phyloP scores from a whole-genome alignment of 768 basidiomycete genomes.

The Austroboletus festivus region DNA sequence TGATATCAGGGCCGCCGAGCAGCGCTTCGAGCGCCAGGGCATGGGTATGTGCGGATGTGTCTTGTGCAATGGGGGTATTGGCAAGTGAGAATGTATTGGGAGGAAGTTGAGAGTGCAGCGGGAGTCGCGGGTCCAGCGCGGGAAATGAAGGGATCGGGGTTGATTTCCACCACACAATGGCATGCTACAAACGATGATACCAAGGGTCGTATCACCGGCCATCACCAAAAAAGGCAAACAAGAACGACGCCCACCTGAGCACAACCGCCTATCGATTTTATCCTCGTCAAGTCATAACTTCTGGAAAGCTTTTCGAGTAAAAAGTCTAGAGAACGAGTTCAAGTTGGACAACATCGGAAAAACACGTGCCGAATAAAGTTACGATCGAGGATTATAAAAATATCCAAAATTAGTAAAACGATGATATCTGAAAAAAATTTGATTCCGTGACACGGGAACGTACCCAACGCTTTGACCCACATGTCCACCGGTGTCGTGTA shows the following conservation, averaged over 20 bases:
- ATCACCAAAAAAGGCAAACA: not conserved
- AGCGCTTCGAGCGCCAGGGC: conserved; percentile 71
- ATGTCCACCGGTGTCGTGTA: conserved; percentile 87
- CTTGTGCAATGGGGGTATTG: conserved; percentile 73
- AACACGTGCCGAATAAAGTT: conserved; percentile 29
- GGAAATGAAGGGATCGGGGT: conserved; percentile 71
- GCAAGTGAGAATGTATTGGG: conserved; percentile 66
- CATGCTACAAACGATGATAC: conserved; percentile 41
- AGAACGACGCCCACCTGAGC: conserved; percentile 55
- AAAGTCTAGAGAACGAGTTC: conserved; percentile 46
- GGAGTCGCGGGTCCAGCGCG: conserved; percentile 66
- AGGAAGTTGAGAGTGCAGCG: conserved; percentile 66
- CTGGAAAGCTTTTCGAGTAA: conserved; percentile 72
- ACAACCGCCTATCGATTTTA: conserved; percentile 74
- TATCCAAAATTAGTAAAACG: conserved; percentile 34
- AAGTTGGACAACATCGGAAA: not conserved
- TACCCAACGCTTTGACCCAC: conserved; percentile 87
- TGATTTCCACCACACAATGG: conserved; percentile 86
- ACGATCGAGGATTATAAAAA: conserved; percentile 33
- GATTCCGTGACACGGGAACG: conserved; percentile 49
- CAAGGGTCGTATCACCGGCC: conserved; percentile 3
- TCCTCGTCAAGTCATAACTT: conserved; percentile 66
- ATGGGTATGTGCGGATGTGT: conserved; percentile 78
- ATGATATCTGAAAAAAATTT: conserved; percentile 50
- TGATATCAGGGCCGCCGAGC: conserved; percentile 73